Evolutionary conservation across 805 yeast species (phyloP).

Genomic region (Grigorovia humatica): DNA sequence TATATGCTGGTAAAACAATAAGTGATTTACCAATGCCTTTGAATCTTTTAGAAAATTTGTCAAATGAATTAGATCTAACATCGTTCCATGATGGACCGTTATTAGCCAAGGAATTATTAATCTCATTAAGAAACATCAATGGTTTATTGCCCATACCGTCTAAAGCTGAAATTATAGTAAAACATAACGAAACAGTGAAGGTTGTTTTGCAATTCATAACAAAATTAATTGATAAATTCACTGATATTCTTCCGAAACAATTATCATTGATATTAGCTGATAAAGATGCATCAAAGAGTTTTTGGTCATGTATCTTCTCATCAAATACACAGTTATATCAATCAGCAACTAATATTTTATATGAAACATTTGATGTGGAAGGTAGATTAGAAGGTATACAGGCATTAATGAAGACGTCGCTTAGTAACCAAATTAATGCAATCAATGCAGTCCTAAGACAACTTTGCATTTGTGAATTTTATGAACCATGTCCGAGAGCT

Average conservation of each 20-base stretch:
- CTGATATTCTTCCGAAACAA: constrained; percentile 31
- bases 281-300: constrained; percentile 42
- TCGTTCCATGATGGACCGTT: constrained; percentile 26
- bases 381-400: constrained; percentile 73
- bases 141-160: constrained; percentile 22
- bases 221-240: constrained; percentile 30
- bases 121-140: constrained; percentile 25
- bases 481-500: constrained; percentile 67
- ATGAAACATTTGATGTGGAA: constrained; percentile 68
- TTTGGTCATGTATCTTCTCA: constrained; percentile 68
- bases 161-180: constrained; percentile 10
- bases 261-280: constrained; percentile 33
- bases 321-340: constrained; percentile 50
- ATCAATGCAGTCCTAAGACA: constrained; percentile 36
- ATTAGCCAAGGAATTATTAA: constrained; percentile 22
- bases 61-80: constrained; percentile 16
- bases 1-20: constrained; percentile 23
- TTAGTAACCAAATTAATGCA: constrained; percentile 39
- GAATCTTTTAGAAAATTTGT: constrained; percentile 23
- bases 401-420: constrained; percentile 36
- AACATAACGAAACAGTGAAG: constrained; percentile 22
- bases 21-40: constrained; percentile 25
- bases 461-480: constrained; percentile 39
- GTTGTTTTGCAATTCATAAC: constrained; percentile 25
- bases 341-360: constrained; percentile 57